Evolutionary conservation across 2,329 filamentous ascomycete species (phyloP), one percentile per base, ranked within the genome.

Genomic region (Exophiala bonariae): DNA sequence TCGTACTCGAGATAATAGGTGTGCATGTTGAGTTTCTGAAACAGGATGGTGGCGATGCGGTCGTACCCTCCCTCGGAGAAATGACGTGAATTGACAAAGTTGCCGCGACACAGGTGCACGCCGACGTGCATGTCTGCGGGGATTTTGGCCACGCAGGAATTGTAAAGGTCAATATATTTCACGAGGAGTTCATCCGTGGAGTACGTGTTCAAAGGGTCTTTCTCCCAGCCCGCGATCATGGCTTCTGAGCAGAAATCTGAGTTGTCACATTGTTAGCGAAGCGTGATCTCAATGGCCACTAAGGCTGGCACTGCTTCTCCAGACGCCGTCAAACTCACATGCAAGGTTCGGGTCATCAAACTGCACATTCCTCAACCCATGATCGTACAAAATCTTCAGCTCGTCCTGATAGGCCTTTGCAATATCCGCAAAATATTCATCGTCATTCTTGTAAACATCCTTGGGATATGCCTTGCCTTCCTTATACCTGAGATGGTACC

Each of bases 151-250:
- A 86, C 74, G 57, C 75, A 80, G 60, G 83, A 80, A 63, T 88
- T 88, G 73, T 88, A 88, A 52, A 87, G 78, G 41, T 74, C 69
- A 61, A 88, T 85, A 67, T 88, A 88, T 7, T 81, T 77, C 55
- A 86, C 82, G 5, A 88, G 76, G 23, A 87, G 80, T 57, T 82
- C 79, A 35, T 85, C 82, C 2, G 83, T 77, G 1, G 80, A 78
- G 62, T 81, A 79, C 41, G 76, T 77, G 62, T 87, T 86, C 57
- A 79, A 75, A 41, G 74, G 69, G 63, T 87, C 84, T 13, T 77
- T 77, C 26, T 76, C 75, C 79, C 81, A 86, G 4, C 82, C 83
- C 31, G 79, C 68, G 33, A 83, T 75, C 76, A 86, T 85, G 61
- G 81, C 77, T 50, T 82, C 70, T 16, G 78, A 83, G 66, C 82